Evolutionary conservation across 2,329 filamentous ascomycete genomes (phyloP).

Genomic region (Penicillium sp.): DNA sequence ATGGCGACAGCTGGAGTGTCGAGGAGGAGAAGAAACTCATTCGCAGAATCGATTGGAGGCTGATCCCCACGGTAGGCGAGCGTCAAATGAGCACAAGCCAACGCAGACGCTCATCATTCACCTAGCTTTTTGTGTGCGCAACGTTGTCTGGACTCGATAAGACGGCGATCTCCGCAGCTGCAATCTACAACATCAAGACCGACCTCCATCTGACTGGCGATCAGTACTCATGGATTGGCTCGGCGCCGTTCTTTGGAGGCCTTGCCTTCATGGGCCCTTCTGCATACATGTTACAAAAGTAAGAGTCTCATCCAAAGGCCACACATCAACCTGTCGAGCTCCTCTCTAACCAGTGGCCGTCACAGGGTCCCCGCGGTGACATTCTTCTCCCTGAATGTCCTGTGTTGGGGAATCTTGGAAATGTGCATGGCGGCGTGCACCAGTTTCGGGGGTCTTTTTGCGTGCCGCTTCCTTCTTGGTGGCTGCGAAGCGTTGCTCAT

Average conservation of each 20-base stretch:
- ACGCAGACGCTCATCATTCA: no score
- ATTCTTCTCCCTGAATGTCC: conserved; percentile 1
- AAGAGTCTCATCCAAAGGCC: no score
- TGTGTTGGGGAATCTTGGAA: conserved; percentile 2
- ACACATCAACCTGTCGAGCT: no score
- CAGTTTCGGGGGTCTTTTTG: conserved; percentile 1
- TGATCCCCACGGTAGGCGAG: conserved; percentile 58
- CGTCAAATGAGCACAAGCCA: no score
- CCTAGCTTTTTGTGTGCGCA: conserved; percentile 27
- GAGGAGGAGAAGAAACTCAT: conserved; percentile 34
- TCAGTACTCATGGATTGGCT: conserved; percentile 52
- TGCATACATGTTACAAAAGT: conserved; percentile 3
- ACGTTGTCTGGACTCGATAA: conserved; percentile 32
- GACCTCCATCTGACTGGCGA: conserved; percentile 51
- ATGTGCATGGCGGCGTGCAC: conserved; percentile 3
- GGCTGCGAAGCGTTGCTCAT: conserved; percentile 2
- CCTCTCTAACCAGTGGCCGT: no score
- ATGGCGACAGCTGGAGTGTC: conserved; percentile 10
- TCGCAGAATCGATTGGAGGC: conserved; percentile 54
- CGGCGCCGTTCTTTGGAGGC: conserved; percentile 28
- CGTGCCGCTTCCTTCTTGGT: background rate
- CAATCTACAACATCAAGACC: conserved; percentile 51
- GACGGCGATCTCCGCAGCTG: conserved; percentile 39
- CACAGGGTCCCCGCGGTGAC: conserved; percentile 1
- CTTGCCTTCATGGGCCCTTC: conserved; percentile 2